A percentile compares a stretch with the other conserved stretches of the same genome.
Evolutionary conservation across 1,284 basidiomycete species (phyloP).

Genomic region (Leccinum pallidistipes): DNA sequence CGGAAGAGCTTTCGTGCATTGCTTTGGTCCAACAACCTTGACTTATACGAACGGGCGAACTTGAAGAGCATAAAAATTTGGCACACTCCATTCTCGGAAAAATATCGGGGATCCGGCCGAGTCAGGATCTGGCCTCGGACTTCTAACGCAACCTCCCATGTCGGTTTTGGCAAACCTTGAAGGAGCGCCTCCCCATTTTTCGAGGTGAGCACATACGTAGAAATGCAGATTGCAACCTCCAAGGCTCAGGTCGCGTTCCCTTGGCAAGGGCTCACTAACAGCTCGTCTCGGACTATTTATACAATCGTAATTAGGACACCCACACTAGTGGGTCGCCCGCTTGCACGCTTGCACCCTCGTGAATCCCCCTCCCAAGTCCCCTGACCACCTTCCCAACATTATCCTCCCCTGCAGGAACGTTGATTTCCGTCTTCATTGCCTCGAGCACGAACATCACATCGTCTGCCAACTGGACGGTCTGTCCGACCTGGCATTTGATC

Average conservation of each 20-base stretch:
- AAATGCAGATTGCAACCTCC: too few species aligned
- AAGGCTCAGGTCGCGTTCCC: too few species aligned
- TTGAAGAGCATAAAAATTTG: neutral
- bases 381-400: conserved; percentile 46
- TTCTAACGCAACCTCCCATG: too few species aligned
- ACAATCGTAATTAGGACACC: conserved; percentile 15
- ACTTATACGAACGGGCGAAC: neutral
- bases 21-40: neutral
- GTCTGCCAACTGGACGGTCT: conserved; percentile 45
- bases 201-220: too few species aligned
- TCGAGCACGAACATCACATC: conserved; percentile 60
- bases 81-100: too few species aligned
- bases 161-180: too few species aligned
- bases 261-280: too few species aligned
- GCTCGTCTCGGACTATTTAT: neutral
- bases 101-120: too few species aligned
- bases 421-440: conserved; percentile 75
- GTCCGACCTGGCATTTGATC: conserved; percentile 46
- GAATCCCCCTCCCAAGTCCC: conserved; percentile 41
- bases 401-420: conserved; percentile 45
- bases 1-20: neutral
- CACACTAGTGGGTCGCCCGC: conserved; percentile 47
- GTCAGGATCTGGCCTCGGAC: too few species aligned
- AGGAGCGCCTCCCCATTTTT: too few species aligned
- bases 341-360: conserved; percentile 43